phyloP scores from a whole-genome alignment of 1,139 yeast genomes.

The Lodderomyces margitis region DNA sequence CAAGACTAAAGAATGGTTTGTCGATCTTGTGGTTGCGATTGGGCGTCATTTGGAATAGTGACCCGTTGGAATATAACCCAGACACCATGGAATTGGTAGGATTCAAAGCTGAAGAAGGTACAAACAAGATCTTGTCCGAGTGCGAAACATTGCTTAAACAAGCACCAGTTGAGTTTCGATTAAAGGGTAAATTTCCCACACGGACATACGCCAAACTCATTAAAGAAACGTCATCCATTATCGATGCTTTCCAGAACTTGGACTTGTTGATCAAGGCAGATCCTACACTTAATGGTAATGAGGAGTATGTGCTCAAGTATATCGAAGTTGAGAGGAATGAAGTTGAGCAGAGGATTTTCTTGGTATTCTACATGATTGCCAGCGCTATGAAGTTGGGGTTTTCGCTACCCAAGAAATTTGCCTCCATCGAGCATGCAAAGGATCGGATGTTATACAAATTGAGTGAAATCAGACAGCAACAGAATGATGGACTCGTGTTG shows the following conservation, averaged over 20 bases:
- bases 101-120: conserved; percentile 50
- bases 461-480: conserved; percentile 45
- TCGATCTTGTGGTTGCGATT: conserved; percentile 73
- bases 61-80: conserved; percentile 36
- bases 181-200: conserved; percentile 71
- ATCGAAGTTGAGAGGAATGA: conserved; percentile 63
- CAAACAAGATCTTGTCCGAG: conserved; percentile 59
- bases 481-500: conserved; percentile 22
- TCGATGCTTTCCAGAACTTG: conserved; percentile 75
- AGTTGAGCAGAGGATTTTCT: conserved; percentile 66
- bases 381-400: conserved; percentile 74
- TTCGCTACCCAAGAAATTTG: conserved; percentile 75
- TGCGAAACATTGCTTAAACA: conserved; percentile 60
- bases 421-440: conserved; percentile 74
- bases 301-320: conserved; percentile 53
- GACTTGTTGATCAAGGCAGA: conserved; percentile 66
- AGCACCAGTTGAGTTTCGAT: conserved; percentile 73
- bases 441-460: conserved; percentile 66
- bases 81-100: conserved; percentile 40
- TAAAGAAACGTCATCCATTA: conserved; percentile 57
- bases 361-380: conserved; percentile 75
- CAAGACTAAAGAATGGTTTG: conserved; percentile 61
- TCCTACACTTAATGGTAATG: conserved; percentile 51
- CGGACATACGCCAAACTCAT: conserved; percentile 51
- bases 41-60: conserved; percentile 79